These are phyloP conservation scores for Curvularia hawaiiensis DNA, from an alignment of 2,329 filamentous ascomycete species.

Conservation along the genomic window DNA sequence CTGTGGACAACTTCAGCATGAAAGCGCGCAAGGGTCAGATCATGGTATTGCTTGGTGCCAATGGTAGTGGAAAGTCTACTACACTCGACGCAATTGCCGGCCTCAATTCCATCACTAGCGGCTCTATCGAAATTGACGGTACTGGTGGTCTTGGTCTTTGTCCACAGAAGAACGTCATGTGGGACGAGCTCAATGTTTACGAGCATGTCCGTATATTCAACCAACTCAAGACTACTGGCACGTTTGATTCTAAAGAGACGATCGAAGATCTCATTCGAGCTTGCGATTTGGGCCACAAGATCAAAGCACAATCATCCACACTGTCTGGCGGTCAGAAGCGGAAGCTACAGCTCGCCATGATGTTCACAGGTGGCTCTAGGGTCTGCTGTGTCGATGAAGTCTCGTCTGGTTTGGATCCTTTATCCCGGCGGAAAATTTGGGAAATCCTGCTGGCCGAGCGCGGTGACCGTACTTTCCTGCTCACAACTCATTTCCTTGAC, in stretches of 20 bases:
- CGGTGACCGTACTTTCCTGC: slow-evolving; percentile 78
- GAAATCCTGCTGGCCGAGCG: slow-evolving; percentile 88
- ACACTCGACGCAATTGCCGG: slow-evolving; percentile 88
- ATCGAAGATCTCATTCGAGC: slow-evolving; percentile 68
- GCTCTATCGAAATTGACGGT: slow-evolving; percentile 77
- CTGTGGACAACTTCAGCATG: slow-evolving; percentile 76
- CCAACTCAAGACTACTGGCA: slow-evolving; percentile 67
- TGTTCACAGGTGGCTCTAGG: slow-evolving; percentile 87
- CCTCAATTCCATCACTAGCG: slow-evolving; percentile 75
- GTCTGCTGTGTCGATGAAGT: slow-evolving; percentile 94
- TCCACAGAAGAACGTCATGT: slow-evolving; percentile 92
- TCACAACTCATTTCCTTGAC: slow-evolving; percentile 93
- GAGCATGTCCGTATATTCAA: slow-evolving; percentile 89
- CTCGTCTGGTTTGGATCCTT: slow-evolving; percentile 83
- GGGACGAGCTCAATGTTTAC: slow-evolving; percentile 84
- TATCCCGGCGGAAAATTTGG: slow-evolving; percentile 90
- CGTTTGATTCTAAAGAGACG: slow-evolving; percentile 61
- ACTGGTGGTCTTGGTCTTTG: slow-evolving; percentile 83
- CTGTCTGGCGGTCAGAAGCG: slow-evolving; percentile 90
- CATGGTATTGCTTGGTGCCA: slow-evolving; percentile 83
- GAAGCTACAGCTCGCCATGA: slow-evolving; percentile 91
- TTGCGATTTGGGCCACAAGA: slow-evolving; percentile 78
- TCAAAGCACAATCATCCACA: slow-evolving; percentile 72
- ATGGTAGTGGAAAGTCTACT: slow-evolving; percentile 89
- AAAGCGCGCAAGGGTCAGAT: slow-evolving; percentile 79